A percentile compares a stretch with the other conserved stretches of the same genome.
Conservation (phyloP, 371 early-diverging fungal species). For the Mucor piriformis region DNA sequence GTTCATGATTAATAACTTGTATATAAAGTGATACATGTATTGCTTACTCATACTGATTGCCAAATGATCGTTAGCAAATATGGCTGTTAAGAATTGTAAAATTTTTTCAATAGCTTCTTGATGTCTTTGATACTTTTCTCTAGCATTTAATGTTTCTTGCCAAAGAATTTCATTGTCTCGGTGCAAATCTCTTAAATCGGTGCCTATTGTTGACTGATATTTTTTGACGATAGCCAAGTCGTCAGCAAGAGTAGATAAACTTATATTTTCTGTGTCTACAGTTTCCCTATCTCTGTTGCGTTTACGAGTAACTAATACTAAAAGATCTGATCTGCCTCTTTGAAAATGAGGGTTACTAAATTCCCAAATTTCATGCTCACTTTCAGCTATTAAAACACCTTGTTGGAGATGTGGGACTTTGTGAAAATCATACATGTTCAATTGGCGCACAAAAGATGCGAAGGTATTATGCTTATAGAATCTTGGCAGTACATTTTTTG, state of each 20-base stretch:
- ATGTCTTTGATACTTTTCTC: conserved; percentile 81
- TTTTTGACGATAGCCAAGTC: conserved; percentile 83
- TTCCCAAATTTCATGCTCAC: conserved; percentile 67
- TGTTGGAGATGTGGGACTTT: conserved; percentile 81
- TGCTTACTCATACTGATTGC: conserved; percentile 20
- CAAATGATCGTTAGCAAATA: conserved; percentile 46
- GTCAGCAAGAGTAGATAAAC: conserved; percentile 57
- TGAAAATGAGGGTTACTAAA: conserved; percentile 60
- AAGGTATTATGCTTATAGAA: conserved; percentile 95
- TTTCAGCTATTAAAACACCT: conserved; percentile 68
- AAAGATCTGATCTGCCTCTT: conserved; percentile 54
- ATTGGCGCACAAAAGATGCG: conserved; percentile 92
- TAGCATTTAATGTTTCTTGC: conserved; percentile 75
- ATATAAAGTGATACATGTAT: not conserved
- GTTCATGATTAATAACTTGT: not conserved
- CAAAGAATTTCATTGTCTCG: conserved; percentile 71
- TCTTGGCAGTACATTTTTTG: conserved; percentile 79
- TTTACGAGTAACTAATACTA: conserved; percentile 57
- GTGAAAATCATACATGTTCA: conserved; percentile 91
- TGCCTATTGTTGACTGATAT: conserved; percentile 81
- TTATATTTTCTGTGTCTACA: conserved; percentile 33
- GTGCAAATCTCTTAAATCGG: conserved; percentile 82
- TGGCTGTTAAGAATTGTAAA: conserved; percentile 72
- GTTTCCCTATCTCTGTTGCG: conserved; percentile 49
- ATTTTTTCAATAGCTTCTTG: conserved; percentile 92